Conservation (phyloP, 2,329 filamentous ascomycete genomes). For the Epichloe uncinata region DNA sequence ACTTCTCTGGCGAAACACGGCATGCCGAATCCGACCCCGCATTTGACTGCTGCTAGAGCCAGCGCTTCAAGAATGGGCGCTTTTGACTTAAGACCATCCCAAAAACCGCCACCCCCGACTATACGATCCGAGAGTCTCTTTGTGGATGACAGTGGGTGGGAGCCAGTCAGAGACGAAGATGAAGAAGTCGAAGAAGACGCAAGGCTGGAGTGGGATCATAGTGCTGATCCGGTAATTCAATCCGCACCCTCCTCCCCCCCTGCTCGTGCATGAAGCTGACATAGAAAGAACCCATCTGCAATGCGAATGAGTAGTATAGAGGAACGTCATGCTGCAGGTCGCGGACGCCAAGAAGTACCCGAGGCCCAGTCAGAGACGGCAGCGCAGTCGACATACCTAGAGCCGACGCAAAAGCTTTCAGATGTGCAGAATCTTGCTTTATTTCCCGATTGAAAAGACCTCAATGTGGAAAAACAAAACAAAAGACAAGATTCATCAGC, state of each 20-base stretch:
- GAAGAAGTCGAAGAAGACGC: constrained; percentile 53
- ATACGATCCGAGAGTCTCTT: constrained; percentile 57
- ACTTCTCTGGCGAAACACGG: background rate
- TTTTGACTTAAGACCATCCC: constrained; percentile 38
- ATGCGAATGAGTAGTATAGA: constrained; percentile 29
- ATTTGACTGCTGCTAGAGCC: constrained; percentile 20
- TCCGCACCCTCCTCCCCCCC: background rate
- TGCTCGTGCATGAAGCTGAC: constrained; percentile 15
- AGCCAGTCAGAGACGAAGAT: constrained; percentile 47
- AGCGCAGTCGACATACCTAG: constrained; percentile 29
- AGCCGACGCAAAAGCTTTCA: constrained; percentile 62
- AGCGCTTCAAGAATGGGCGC: constrained; percentile 22
- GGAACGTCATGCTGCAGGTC: constrained; percentile 10
- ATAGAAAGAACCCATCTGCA: constrained; percentile 27
- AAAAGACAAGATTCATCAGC: background rate
- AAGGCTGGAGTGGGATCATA: constrained; percentile 62
- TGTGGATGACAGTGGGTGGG: constrained; percentile 66
- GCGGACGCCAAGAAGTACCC: constrained; percentile 10
- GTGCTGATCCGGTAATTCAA: constrained; percentile 43
- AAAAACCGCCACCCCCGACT: constrained; percentile 41
- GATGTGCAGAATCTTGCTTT: constrained; percentile 42
- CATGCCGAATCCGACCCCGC: constrained; percentile 18
- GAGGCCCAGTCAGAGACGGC: constrained; percentile 8
- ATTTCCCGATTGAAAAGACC: constrained; percentile 22
- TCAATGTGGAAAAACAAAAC: background rate